Base-by-base conservation (phyloP, 225 moss, liverwort and hornwort species). In the Marchantia paleacea region DNA sequence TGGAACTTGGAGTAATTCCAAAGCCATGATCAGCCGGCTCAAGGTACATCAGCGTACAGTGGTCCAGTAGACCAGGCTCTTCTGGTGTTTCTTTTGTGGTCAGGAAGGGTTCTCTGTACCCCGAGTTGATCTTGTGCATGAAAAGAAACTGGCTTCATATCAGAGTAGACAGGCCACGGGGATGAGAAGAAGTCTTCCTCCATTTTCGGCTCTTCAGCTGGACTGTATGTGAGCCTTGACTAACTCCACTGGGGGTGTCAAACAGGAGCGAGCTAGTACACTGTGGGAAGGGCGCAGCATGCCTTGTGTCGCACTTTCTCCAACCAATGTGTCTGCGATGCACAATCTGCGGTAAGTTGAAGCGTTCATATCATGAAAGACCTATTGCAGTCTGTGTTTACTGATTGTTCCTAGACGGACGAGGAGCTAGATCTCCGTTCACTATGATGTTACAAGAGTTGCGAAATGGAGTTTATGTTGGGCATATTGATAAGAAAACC, bases 1-100 rank as follows among this genome's bases (percentile, higher is more conserved):
- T 86, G 97, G 97, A 77, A 99, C 95, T 78, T 99, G 95, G 97
- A 91, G 90, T 85, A 99, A 99, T 83, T 91, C 97, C 28, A 99
- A 92, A 86, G 93, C 95, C 61, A 95, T 99, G 95, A 87, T 99
- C 79, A 92, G 89, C 82, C 92, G 97, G 57, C 90, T 99, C 48
- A 93, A 91, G 91, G 91, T 91, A 47, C 49, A 39, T 39, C 39
- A 39, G 39, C 39, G 39, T 39, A 2, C 39, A 2, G 2, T 39
- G 5, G 39, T 39, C 39, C 39, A 39, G 39, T 39, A 39, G 39
- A 39, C 39, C 39, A 39, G 5, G 39, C 39, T 39, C 5, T 39
- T 2, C 39, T 39, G 39, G 58, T 70, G 19, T 48, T 14, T 18
- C 19, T 11, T 47, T 6, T 70, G 14, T 14, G 47, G 18, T 47